Evolutionary conservation across 805 yeast species (phyloP), one percentile per base, ranked within the genome.

Genomic region (Nakazawaea wickerhamii): DNA sequence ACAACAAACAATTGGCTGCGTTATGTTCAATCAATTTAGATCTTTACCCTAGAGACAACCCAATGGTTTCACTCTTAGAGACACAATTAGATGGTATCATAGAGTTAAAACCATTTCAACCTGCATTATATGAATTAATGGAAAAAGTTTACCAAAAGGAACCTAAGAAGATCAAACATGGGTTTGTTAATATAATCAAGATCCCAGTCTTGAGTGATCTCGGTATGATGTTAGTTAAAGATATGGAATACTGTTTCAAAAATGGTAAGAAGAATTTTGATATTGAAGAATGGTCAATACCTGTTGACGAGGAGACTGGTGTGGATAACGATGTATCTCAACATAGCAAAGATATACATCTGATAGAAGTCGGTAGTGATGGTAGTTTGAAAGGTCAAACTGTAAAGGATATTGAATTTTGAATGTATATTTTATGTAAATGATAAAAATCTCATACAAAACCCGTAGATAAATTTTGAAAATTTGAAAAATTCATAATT

Each of bases 231-330:
- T 76, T 77, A 49, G 73, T 78, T 1, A 75, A 79, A 44, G 69
- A 70, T 45, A 81, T 84, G 46, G 97, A 90, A 61, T 82, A 76
- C 59, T 88, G 95, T 4, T 91, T 90, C 64, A 81, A 81, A 55
- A 86, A 88, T 50, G 91, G 96, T 11, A 74, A 84, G 48, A 78
- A 79, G 59, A 79, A 75, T 53, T 88, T 91, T 57, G 96, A 86
- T 54, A 82, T 93, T 41, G 91, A 86, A 50, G 87, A 81, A 54
- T 93, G 96, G 95, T 87, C 95, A n/a, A 93, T 93, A 39, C 98
- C 99, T 0, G 95, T 91, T 2, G 96, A 89, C 44, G 95, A 84
- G 45, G 84, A 71, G n/a, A 82, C 71, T 13, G 73, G 65, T 4
- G 65, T 60, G 3, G 56, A 49, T 14, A 34, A 38, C 14, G 35